phyloP scores from a whole-genome alignment of 192 early-diverging fungal genomes.

The Pilobolus umbonatus region DNA sequence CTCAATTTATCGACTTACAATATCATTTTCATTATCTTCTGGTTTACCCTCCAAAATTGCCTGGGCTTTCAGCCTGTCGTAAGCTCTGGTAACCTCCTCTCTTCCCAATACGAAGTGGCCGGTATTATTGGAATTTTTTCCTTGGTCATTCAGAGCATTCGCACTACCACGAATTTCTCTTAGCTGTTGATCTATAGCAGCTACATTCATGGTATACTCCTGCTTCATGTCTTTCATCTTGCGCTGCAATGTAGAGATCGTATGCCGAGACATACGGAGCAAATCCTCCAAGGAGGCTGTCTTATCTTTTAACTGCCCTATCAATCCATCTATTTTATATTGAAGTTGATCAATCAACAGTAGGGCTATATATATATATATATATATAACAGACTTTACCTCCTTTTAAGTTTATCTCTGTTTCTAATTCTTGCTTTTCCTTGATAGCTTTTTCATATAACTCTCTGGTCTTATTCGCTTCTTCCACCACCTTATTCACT shows the following conservation, averaged over 20 bases:
- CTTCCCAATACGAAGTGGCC: slow-evolving; percentile 20
- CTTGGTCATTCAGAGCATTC: slow-evolving; percentile 51
- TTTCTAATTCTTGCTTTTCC: slow-evolving; percentile 67
- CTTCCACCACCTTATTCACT: slow-evolving; percentile 58
- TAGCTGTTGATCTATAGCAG: slow-evolving; percentile 64
- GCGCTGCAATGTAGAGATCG: slow-evolving; percentile 67
- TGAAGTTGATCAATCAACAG: background rate
- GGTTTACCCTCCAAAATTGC: slow-evolving; percentile 32
- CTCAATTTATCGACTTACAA: background rate
- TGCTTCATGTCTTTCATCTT: slow-evolving; percentile 64
- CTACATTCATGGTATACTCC: slow-evolving; percentile 63
- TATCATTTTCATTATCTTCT: background rate
- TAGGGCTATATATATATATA: background rate
- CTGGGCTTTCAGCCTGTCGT: slow-evolving; percentile 33
- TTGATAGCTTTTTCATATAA: slow-evolving; percentile 60
- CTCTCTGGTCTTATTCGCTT: slow-evolving; percentile 59
- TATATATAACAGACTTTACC: slow-evolving; percentile 36
- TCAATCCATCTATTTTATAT: slow-evolving; percentile 27
- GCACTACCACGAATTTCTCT: slow-evolving; percentile 58
- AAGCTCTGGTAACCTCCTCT: slow-evolving; percentile 30
- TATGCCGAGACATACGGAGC: slow-evolving; percentile 73
- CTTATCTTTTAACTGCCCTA: slow-evolving; percentile 53
- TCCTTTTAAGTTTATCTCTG: slow-evolving; percentile 60
- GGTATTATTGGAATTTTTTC: slow-evolving; percentile 16
- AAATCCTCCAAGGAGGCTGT: slow-evolving; percentile 45